Conservation (phyloP, 176 grass and related monocot species). For the Musa troglodytarum region DNA sequence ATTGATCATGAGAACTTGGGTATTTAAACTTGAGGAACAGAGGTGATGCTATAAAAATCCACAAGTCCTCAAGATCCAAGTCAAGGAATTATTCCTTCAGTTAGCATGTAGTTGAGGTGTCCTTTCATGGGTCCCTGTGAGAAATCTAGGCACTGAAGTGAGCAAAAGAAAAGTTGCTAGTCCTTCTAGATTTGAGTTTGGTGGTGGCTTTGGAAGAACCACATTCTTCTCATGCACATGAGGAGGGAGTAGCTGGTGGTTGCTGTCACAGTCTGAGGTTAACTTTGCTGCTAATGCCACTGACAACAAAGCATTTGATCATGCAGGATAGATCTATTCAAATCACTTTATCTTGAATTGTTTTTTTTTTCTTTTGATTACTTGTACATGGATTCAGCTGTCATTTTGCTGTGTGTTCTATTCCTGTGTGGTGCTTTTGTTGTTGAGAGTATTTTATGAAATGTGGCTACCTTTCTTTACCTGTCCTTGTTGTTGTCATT, state of each 20-base stretch:
- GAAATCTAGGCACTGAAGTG: neutral
- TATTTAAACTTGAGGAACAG: no score
- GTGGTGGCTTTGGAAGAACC: neutral
- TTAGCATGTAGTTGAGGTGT: slow-evolving; percentile 1
- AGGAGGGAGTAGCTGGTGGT: neutral
- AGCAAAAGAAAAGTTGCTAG: neutral
- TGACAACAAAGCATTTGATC: neutral
- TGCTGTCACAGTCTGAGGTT: neutral
- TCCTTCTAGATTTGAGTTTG: neutral
- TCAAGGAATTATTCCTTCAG: neutral
- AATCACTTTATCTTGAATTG: no score
- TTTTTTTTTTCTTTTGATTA: no score
- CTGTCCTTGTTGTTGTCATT: no score
- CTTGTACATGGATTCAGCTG: no score
- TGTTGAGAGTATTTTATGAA: no score
- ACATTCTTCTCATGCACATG: neutral
- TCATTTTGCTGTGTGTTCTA: no score
- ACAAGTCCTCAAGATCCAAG: neutral
- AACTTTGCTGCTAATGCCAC: neutral
- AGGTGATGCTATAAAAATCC: no score
- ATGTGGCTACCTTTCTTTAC: no score
- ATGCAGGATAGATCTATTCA: neutral
- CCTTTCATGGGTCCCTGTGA: neutral
- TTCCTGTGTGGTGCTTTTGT: no score
- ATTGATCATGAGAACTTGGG: no score